Evolutionary conservation across 345 rosid genomes (phyloP), one percentile per base, ranked within the genome.

Genomic region (Boechera divaricarpa): DNA sequence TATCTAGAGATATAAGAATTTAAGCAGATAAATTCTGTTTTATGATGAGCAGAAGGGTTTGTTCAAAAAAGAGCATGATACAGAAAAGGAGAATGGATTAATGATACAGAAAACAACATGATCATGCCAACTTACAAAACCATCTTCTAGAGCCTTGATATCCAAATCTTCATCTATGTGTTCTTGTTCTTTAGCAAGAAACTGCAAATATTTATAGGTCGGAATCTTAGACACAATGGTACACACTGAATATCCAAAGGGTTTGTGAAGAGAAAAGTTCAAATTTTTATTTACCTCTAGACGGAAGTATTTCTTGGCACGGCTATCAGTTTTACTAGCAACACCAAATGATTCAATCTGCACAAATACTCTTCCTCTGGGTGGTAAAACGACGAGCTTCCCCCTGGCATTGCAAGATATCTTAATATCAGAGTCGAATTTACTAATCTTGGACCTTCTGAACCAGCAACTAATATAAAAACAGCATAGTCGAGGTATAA

Each of bases 321-420:
- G 79, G 47, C 68, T 66, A 60, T 88, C 90, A 12, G 88, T 66
- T 80, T 91, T 89, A 49, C 83, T 83, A 54, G 85, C 81, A 81
- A 83, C 94, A 52, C 97, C 94, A 77, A 91, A 85, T 0, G 97
- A 86, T 67, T 91, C 97, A 67, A 88, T 73, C 83, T 85, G 87
- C 73, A 83, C 86, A 18, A 31, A 79, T 74, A 69, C 78, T 83
- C 80, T 87, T 85, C 82, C 63, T 85, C 69, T 83, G 88, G 3
- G 87, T 83, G 36, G 82, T 70, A 62, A 82, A 18, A 38, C 85
- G 90, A 9, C 90, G 90, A 67, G 88, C 90, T 5, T 88, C 90
- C 16, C 88, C 90, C 90, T 87, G 78, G 71, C 28, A 69, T 71
- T 68, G 53, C 38, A 73, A 57, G 5, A 64, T 68, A 61, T 44